A percentile compares a stretch with the other conserved stretches of the same genome.
phyloP scores from a whole-genome alignment of 495 filamentous ascomycete genomes.

The Penicillium angulare region DNA sequence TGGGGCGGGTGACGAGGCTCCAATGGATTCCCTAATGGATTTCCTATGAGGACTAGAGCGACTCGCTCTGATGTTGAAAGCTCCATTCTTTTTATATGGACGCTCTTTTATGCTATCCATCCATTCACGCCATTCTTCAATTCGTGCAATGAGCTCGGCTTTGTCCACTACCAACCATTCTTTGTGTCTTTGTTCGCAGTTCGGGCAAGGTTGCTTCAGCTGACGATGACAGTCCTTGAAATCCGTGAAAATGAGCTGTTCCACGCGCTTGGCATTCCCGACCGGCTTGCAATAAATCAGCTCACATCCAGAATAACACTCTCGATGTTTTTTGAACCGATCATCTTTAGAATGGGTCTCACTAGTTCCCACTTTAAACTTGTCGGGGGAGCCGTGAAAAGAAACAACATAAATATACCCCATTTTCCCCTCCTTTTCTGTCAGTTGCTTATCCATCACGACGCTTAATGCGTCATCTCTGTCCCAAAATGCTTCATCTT shows the following conservation, averaged over 20 bases:
- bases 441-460: not conserved
- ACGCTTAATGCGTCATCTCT: not conserved
- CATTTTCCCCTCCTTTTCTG: not conserved
- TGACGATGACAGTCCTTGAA: not conserved
- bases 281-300: not conserved
- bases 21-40: too few species aligned
- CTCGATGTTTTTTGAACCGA: not conserved
- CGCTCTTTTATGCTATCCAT: too few species aligned
- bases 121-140: too few species aligned
- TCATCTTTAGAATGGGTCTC: not conserved
- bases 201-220: not conserved
- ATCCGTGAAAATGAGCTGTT: not conserved
- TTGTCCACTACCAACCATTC: too few species aligned
- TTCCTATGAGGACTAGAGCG: too few species aligned
- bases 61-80: too few species aligned
- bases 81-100: too few species aligned
- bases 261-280: not conserved
- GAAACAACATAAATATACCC: not conserved
- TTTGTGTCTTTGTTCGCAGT: not conserved
- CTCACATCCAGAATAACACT: not conserved
- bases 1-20: too few species aligned
- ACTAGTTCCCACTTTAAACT: not conserved
- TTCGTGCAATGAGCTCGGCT: too few species aligned
- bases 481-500: not conserved
- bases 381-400: not conserved